Evolutionary conservation across 2,329 filamentous ascomycete species (phyloP), one percentile per base, ranked within the genome.

Genomic region (Neonectria hederae): DNA sequence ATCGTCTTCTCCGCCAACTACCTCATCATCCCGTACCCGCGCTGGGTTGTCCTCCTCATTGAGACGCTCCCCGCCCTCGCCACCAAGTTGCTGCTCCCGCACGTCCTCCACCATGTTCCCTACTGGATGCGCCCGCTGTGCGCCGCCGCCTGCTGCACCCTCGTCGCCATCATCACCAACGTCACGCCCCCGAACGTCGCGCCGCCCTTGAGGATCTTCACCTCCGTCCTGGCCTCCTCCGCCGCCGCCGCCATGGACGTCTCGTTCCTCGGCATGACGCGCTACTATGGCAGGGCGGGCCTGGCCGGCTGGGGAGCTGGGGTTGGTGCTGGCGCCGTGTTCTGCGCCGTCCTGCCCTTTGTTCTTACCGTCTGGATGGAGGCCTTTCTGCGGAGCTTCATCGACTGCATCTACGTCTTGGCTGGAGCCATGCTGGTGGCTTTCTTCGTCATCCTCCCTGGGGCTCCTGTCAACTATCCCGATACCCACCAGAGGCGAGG

Each of bases 261-360:
- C 2, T 75, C 73, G 2, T 76, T 75, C 54, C 49, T 79, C n/a
- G 74, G 74, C 14, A 70, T 73, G 70, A 54, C 75, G 13, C 70
- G 74, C 0, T 69, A 73, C 11, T 76, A 78, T 40, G 75, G 76
- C 19, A 68, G 68, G 48, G 57, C 66, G n/a, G 76, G 73, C 0
- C 65, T 80, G 19, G 72, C 71, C 2, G 78, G 78, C 30, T 80
- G 78, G 78, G 78, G 76, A 45, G 64, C 77, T 1, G 78, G 77
- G 1, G 72, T 74, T 5, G 78, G 77, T 13, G 69, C 71, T 0
- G 78, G 75, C 0, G 65, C 70, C 10, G 59, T 77, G 7, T 67
- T 74, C 19, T 72, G 72, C 35, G 73, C 76, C 11, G 67, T 73
- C 14, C 58, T 74, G 28, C 77, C 77, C 0, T 76, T 76, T 51